Conservation (phyloP, 495 filamentous ascomycete genomes). For the Aspergillus nanangensis region DNA sequence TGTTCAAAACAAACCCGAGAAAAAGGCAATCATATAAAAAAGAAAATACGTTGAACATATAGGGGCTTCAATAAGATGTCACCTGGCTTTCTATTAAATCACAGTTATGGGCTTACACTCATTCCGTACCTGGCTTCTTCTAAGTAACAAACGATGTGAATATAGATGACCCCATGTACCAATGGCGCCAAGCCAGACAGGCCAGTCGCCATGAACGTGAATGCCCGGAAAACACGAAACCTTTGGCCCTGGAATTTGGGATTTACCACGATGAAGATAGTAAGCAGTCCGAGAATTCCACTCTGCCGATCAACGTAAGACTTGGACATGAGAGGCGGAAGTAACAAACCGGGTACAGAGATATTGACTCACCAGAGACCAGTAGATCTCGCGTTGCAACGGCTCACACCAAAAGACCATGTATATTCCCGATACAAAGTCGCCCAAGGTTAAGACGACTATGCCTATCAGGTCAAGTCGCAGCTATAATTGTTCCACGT, state of each 20-base stretch:
- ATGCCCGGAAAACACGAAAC: constrained; percentile 37
- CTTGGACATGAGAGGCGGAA: constrained; percentile 8
- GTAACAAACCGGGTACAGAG: not conserved
- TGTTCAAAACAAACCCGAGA: too few relatives aligned
- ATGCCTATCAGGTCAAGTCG: constrained; percentile 5
- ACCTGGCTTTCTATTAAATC: too few relatives aligned
- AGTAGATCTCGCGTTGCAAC: constrained; percentile 3
- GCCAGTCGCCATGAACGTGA: constrained; percentile 44
- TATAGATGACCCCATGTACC: constrained; percentile 38
- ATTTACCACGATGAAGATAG: constrained; percentile 27
- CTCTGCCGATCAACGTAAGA: constrained; percentile 15
- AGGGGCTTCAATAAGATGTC: too few relatives aligned
- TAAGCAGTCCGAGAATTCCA: constrained; percentile 25
- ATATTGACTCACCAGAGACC: constrained; percentile 5
- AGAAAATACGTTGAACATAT: too few relatives aligned
- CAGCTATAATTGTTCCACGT: constrained; percentile 5
- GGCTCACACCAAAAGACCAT: constrained; percentile 5
- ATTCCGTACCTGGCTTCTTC: too few relatives aligned
- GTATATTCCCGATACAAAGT: constrained; percentile 7
- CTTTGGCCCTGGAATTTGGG: constrained; percentile 38
- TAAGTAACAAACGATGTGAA: too few relatives aligned
- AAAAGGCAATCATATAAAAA: too few relatives aligned
- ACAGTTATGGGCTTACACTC: too few relatives aligned
- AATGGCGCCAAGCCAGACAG: constrained; percentile 44
- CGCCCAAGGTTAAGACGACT: constrained; percentile 4